Evolutionary conservation across 2,329 filamentous ascomycete genomes (phyloP).

Genomic region (Trichothecium sympodiale): DNA sequence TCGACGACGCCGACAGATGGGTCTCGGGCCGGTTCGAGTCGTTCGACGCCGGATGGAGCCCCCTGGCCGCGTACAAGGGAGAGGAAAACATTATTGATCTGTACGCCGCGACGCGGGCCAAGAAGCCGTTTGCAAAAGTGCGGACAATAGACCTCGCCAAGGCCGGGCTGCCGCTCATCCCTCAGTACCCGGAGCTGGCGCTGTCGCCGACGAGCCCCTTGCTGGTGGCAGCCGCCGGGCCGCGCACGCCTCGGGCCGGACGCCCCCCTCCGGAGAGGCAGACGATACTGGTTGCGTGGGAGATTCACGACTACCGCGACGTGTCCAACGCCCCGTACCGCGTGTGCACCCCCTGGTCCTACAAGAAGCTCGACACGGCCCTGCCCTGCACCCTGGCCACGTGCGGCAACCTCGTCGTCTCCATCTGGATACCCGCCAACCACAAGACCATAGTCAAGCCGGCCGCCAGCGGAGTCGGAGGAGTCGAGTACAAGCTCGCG

Average conservation of each 20-base stretch:
- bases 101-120: constrained; percentile 17
- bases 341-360: constrained; percentile 23
- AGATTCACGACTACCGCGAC: constrained; percentile 17
- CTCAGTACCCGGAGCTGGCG: constrained; percentile 27
- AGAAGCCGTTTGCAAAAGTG: constrained; percentile 24
- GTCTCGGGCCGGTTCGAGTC: constrained; percentile 22
- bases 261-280: constrained; percentile 25
- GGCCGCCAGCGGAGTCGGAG: constrained; percentile 13
- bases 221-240: constrained; percentile 25
- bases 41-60: constrained; percentile 19
- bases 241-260: constrained; percentile 24
- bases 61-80: constrained; percentile 23
- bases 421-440: constrained; percentile 28
- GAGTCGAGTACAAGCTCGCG: constrained; percentile 19
- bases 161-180: constrained; percentile 23
- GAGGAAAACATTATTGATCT: constrained; percentile 21
- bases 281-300: constrained; percentile 27
- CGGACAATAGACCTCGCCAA: constrained; percentile 22
- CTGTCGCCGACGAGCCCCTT: constrained; percentile 26
- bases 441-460: constrained; percentile 19
- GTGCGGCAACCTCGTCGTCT: constrained; percentile 25
- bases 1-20: constrained; percentile 26
- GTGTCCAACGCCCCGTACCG: constrained; percentile 20
- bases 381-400: constrained; percentile 23
- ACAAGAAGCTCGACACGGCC: constrained; percentile 26